These are phyloP conservation scores for Coemansia sp. DNA, from an alignment of 192 early-diverging fungal species.

Conservation along the genomic window DNA sequence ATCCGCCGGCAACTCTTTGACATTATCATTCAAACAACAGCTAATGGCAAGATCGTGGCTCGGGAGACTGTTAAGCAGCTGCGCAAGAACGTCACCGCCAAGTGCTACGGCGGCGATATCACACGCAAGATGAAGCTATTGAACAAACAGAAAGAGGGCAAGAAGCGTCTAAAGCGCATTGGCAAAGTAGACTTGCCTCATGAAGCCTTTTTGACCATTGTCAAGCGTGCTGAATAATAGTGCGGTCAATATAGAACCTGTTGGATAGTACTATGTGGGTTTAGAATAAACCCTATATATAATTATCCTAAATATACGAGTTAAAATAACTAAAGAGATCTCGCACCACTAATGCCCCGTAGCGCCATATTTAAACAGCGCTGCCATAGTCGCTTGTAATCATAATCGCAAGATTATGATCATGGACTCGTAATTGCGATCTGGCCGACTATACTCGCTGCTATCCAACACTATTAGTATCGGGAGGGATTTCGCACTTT, in stretches of 20 bases:
- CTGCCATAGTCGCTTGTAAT: too few species aligned
- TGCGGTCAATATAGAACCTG: neutral
- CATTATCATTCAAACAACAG: slow-evolving; percentile 85
- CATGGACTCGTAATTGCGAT: too few species aligned
- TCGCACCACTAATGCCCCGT: too few species aligned
- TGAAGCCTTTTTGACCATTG: slow-evolving; percentile 74
- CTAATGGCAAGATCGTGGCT: slow-evolving; percentile 81
- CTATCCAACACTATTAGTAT: too few species aligned
- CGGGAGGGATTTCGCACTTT: too few species aligned
- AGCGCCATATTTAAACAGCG: too few species aligned
- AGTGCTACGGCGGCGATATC: slow-evolving; percentile 96
- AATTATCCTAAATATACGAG: too few species aligned
- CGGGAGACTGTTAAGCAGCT: slow-evolving; percentile 83
- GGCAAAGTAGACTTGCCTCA: slow-evolving; percentile 90
- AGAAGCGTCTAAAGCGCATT: slow-evolving; percentile 90
- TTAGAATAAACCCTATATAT: too few species aligned
- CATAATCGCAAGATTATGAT: too few species aligned
- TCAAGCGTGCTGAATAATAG: slow-evolving; percentile 6
- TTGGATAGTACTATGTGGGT: too few species aligned
- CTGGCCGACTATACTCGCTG: too few species aligned
- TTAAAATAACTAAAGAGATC: too few species aligned
- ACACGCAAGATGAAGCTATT: slow-evolving; percentile 97
- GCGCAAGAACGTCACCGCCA: slow-evolving; percentile 95
- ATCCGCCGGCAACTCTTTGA: slow-evolving; percentile 91
- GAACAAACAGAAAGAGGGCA: slow-evolving; percentile 92